These are phyloP conservation scores for Nothophoma quercina DNA, from an alignment of 2,329 filamentous ascomycete species.

Conservation along the genomic window DNA sequence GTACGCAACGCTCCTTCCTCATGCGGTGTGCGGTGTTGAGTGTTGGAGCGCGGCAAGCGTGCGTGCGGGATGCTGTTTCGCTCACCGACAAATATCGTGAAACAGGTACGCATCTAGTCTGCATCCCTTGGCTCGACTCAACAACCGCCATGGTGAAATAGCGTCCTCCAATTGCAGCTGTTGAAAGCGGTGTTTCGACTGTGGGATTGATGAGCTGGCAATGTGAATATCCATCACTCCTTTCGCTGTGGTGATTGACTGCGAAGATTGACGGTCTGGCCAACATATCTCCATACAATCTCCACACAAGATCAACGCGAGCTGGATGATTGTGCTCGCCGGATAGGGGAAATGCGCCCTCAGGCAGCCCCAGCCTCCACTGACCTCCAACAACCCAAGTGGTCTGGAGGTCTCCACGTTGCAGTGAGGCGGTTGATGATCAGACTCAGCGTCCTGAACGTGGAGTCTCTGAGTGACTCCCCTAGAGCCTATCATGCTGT, in stretches of 20 bases:
- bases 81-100: constrained; percentile 20
- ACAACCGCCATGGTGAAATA: constrained; percentile 4
- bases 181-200: constrained; percentile 2
- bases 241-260: neutral
- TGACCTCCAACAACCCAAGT: constrained; percentile 9
- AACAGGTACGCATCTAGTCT: constrained; percentile 16
- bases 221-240: constrained; percentile 2
- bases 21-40: constrained; percentile 16
- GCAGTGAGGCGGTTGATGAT: constrained; percentile 9
- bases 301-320: constrained; percentile 17
- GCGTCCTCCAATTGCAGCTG: constrained; percentile 9
- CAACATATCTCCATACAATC: constrained; percentile 15
- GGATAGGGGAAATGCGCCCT: constrained; percentile 7
- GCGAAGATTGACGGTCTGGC: constrained; percentile 9
- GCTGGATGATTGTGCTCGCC: constrained; percentile 7
- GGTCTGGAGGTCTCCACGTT: constrained; percentile 14
- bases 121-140: constrained; percentile 9
- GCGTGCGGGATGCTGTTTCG: constrained; percentile 11
- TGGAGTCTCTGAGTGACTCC: neutral
- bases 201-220: constrained; percentile 12
- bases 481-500: neutral
- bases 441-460: constrained; percentile 1
- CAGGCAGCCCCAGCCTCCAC: constrained; percentile 9
- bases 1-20: constrained; percentile 12
- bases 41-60: constrained; percentile 18